Conservation (phyloP, 208 protist species). For the Lotmaria passim region DNA sequence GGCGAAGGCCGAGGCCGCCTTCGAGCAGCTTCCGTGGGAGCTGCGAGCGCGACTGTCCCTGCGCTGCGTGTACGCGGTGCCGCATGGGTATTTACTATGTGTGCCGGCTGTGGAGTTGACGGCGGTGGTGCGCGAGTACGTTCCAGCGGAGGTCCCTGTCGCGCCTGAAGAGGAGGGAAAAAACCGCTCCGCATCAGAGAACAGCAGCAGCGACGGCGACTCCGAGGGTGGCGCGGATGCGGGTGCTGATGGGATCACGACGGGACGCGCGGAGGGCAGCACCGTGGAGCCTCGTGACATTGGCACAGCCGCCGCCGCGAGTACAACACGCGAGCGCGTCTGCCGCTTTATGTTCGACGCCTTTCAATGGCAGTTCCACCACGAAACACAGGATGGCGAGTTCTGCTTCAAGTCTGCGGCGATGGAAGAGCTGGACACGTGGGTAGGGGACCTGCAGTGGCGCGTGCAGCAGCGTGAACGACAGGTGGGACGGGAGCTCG, state of each 20-base stretch:
- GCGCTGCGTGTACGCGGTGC: slow-evolving; percentile 33
- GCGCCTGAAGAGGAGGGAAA: neutral
- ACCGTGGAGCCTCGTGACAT: neutral
- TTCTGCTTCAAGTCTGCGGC: slow-evolving; percentile 74
- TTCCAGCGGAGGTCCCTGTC: neutral
- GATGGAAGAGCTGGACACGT: slow-evolving; percentile 69
- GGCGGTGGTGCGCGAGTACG: slow-evolving; percentile 1
- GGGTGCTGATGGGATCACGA: neutral
- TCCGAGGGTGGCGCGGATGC: neutral
- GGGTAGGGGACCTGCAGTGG: slow-evolving; percentile 75
- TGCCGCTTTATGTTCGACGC: slow-evolving; percentile 26
- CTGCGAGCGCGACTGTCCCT: slow-evolving; percentile 27
- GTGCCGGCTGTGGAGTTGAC: slow-evolving; percentile 17
- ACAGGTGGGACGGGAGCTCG: slow-evolving; percentile 59
- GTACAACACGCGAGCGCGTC: slow-evolving; percentile 12
- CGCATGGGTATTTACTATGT: slow-evolving; percentile 47
- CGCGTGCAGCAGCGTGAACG: slow-evolving; percentile 68
- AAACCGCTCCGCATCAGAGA: neutral
- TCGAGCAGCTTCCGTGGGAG: slow-evolving; percentile 28
- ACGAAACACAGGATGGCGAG: slow-evolving; percentile 31
- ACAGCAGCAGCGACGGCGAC: neutral
- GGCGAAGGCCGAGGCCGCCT: slow-evolving; percentile 30
- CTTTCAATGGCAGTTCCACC: slow-evolving; percentile 48
- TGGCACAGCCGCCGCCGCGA: neutral
- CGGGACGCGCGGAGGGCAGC: neutral